Evolutionary conservation across 352 stramenopile species (phyloP), one percentile per base, ranked within the genome.

Genomic region (Globisporangium abappressorium): DNA sequence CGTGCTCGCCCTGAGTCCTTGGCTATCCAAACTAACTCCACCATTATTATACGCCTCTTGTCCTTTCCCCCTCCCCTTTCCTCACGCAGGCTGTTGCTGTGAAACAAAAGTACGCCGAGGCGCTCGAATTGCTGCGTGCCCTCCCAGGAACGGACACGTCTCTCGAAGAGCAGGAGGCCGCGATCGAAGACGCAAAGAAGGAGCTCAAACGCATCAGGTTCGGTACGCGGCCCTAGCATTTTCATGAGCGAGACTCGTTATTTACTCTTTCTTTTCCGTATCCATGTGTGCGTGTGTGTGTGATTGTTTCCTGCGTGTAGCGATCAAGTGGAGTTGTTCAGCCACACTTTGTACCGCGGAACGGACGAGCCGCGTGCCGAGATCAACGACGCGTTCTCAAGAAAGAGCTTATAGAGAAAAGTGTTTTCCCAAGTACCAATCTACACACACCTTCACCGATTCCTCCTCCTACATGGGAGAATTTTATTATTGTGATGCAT

Each of bases 341-440:
- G 84, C 78, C 90, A 92, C 72, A 95, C 87, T 49, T 69, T 95
- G 46, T 95, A 93, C 71, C 84, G 87, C 53, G 87, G 87, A 46
- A 94, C 85, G 49, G 84, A 94, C 72, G 87, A 93, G 49, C 85
- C 87, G 8, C 87, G 87, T n/a, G 85, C 85, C 1, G 80, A 92
- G 62, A 78, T 94, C 66, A 91, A 95, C 75, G 87, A 95, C 62
- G 87, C 84, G 0, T 95, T 95, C 62, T 93, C 87, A 5, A 76
- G 87, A 47, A 89, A 92, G 62, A 93, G 83, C 66, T 73, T 95
- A 46, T 95, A 70, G 84, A 47, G 30, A 15, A 34, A 36, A 57
- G 53, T 41, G 34, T 41, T 5, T 41, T 12, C 8, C 5, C 2
- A 12, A 0, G 7, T 14, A 41, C 34, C 34, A 12, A 41, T 41